Evolutionary conservation across 257 asterid species (phyloP), one percentile per base, ranked within the genome.

Genomic region (Capsicum chinense): DNA sequence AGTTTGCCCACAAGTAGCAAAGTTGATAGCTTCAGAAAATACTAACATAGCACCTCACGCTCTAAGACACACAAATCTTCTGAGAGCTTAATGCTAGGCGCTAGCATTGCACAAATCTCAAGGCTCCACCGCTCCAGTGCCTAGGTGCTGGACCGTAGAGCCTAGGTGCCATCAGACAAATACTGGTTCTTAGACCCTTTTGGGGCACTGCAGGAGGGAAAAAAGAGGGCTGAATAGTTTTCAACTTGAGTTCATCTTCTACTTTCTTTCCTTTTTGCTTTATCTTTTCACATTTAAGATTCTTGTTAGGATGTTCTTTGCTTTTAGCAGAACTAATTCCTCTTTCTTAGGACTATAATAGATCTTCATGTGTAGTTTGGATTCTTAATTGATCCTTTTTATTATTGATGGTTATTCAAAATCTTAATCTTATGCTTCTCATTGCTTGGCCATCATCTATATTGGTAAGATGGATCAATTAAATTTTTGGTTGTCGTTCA

Each of bases 331-430:
- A 76, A 50, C 56, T n/a, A 12, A 21, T 48, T 74, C 60, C 60
- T 74, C 60, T 12, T 74, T 50, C 81, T 33, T 74, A 50, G 74
- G 48, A 74, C 58, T 19, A 13, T 50, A 50, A 50, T 74, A 60
- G 80, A 74, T 74, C 80, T 50, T 74, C 10, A 74, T 50, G 74
- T 12, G 44, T 9, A 81, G 33, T 17, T 63, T 63, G 78, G 62
- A 63, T n/a, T 63, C 74, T 62, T 87, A 9, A 79, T 87, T 5
- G 62, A 56, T 83, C 70, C 88, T 68, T 21, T 47, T 26, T 52
- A 74, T 21, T 78, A 26, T 44, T 85, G 85, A 80, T 87, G 86
- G 74, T 83, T 80, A 71, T 85, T 70, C 12, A 76, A 21, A 50
- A 13, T 21, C 62, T 52, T 76, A 76, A 52, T 76, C 63, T 21